These are phyloP conservation scores for Fusarium abutilonis DNA, from an alignment of 2,329 filamentous ascomycete species.

Conservation along the genomic window DNA sequence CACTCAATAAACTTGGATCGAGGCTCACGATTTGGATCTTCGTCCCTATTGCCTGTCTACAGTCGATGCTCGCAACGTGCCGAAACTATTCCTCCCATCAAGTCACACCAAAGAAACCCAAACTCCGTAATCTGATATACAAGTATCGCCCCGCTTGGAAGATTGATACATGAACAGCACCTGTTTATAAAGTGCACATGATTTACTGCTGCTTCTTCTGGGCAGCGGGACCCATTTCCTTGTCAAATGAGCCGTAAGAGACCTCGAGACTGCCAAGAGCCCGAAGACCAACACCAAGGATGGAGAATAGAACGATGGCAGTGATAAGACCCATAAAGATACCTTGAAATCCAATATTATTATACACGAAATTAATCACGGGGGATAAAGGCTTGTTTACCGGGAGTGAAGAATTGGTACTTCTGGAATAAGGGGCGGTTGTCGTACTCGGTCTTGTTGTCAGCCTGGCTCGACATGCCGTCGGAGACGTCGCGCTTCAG, in stretches of 20 bases:
- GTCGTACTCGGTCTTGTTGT: conserved; percentile 53
- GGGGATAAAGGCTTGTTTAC: conserved; percentile 56
- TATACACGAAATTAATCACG: conserved; percentile 9
- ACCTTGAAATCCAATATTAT: conserved; percentile 58
- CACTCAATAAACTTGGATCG: conserved; percentile 20
- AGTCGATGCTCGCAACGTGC: conserved; percentile 37
- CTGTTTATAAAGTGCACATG: conserved; percentile 14
- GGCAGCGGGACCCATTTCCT: conserved; percentile 89
- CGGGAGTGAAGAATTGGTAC: conserved; percentile 93
- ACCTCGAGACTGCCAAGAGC: conserved; percentile 85
- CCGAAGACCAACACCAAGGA: conserved; percentile 80
- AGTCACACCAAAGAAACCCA: conserved; percentile 43
- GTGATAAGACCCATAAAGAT: conserved; percentile 88
- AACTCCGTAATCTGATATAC: conserved; percentile 48
- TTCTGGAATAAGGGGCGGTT: conserved; percentile 79
- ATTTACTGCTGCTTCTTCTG: conserved; percentile 75
- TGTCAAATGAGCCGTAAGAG: conserved; percentile 94
- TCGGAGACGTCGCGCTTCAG: conserved; percentile 69
- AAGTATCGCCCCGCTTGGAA: conserved; percentile 28
- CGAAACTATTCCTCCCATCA: conserved; percentile 40
- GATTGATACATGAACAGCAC: conserved; percentile 24
- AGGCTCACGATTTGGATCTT: conserved; percentile 16
- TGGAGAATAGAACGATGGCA: conserved; percentile 75
- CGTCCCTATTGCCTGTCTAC: conserved; percentile 35
- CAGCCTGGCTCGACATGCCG: conserved; percentile 47